These are phyloP conservation scores for Verticillium nonalfalfae DNA, from an alignment of 2,329 filamentous ascomycete species.

Conservation along the genomic window DNA sequence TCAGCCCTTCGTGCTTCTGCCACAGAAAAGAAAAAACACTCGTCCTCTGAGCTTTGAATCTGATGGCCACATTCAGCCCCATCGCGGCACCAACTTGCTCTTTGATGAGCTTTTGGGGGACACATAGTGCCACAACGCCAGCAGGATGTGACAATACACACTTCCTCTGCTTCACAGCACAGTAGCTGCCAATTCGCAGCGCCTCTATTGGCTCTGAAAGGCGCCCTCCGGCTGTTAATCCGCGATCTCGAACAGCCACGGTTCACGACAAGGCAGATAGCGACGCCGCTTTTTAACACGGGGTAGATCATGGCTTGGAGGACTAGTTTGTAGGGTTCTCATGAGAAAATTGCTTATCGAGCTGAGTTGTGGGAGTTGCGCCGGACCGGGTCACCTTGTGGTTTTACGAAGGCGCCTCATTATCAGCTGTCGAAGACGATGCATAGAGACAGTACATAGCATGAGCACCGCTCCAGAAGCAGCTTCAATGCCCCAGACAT, in stretches of 20 bases:
- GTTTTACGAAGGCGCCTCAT: no score
- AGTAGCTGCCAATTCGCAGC: not conserved
- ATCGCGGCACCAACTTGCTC: not conserved
- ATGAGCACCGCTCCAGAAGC: no score
- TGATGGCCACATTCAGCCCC: not conserved
- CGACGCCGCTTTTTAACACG: not conserved
- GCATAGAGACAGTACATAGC: no score
- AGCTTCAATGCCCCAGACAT: no score
- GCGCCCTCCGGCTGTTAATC: not conserved
- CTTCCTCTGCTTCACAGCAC: not conserved
- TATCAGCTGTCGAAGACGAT: no score
- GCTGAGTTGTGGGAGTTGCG: not conserved
- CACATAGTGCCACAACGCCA: not conserved
- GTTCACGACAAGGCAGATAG: not conserved
- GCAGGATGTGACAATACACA: not conserved
- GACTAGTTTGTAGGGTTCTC: not conserved
- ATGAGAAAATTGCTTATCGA: not conserved
- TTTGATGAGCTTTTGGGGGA: not conserved
- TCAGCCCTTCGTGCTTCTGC: not conserved
- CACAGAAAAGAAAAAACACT: not conserved
- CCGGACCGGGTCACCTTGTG: no score
- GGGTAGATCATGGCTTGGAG: not conserved
- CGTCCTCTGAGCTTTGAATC: not conserved
- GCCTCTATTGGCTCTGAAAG: not conserved
- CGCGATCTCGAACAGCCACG: not conserved